phyloP scores from a whole-genome alignment of 768 basidiomycete genomes.

The Podaxis sp. region DNA sequence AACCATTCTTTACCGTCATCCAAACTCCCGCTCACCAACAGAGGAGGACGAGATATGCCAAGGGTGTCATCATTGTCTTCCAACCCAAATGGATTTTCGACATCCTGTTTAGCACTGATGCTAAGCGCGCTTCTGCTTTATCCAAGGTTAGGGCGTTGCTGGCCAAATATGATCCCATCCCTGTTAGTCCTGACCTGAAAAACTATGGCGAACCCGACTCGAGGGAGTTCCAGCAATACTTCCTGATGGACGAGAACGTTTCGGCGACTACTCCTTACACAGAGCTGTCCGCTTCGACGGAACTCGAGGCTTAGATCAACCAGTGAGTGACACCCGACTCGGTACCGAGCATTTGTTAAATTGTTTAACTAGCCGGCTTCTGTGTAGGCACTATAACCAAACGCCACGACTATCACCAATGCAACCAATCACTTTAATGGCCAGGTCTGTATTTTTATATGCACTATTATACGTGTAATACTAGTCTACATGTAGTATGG shows the following conservation, averaged over 20 bases:
- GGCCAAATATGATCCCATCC: background rate
- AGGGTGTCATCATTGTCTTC: background rate
- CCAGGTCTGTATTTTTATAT: no score
- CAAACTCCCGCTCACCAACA: background rate
- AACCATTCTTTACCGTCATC: background rate
- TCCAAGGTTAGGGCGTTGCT: background rate
- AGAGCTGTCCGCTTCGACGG: no score
- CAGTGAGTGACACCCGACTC: no score
- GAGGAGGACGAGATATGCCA: background rate
- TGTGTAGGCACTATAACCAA: no score
- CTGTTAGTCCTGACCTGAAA: conserved; percentile 1
- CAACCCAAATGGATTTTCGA: background rate
- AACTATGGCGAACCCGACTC: conserved; percentile 3
- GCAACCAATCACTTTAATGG: no score
- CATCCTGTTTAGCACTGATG: background rate
- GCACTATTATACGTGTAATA: no score
- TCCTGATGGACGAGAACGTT: conserved; percentile 4
- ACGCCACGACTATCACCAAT: no score
- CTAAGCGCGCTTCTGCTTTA: background rate
- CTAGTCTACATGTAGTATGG: no score
- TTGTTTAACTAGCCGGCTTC: no score
- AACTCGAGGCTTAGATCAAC: no score
- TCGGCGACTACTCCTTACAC: background rate
- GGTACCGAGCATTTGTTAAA: no score
- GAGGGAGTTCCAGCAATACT: conserved; percentile 1